Percentiles rank a stretch among this genome's conserved stretches.
These are phyloP conservation scores for Phellinidium pouzarii DNA, from an alignment of 1,284 basidiomycete species.

Conservation along the genomic window DNA sequence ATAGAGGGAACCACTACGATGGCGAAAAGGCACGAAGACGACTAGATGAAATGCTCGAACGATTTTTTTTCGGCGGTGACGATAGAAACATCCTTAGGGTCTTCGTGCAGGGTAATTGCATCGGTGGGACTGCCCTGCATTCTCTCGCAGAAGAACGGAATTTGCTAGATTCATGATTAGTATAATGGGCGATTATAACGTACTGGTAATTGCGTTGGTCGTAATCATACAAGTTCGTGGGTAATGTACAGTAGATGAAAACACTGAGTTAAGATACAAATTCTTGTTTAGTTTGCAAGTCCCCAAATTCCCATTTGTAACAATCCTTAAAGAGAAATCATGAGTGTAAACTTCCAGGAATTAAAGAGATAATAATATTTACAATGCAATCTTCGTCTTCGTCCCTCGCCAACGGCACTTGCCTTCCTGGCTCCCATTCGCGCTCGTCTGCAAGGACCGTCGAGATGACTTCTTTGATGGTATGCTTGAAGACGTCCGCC, in stretches of 20 bases:
- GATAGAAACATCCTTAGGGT: constrained; percentile 83
- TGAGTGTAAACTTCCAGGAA: background rate
- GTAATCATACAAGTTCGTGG: background rate
- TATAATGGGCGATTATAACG: background rate
- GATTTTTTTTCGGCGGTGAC: constrained; percentile 81
- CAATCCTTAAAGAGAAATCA: constrained; percentile 30
- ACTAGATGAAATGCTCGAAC: constrained; percentile 52
- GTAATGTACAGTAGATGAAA: constrained; percentile 1
- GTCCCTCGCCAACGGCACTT: constrained; percentile 24
- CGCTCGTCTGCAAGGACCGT: constrained; percentile 71
- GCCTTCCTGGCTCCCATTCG: constrained; percentile 28
- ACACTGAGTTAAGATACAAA: background rate
- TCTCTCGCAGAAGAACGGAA: background rate
- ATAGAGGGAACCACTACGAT: constrained; percentile 20
- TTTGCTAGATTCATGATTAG: background rate
- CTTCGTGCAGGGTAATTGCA: constrained; percentile 74
- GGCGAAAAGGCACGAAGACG: constrained; percentile 29
- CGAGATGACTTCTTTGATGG: constrained; percentile 73
- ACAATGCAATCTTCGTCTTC: constrained; percentile 37
- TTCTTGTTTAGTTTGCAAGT: constrained; percentile 26
- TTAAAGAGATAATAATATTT: constrained; percentile 16
- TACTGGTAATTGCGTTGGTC: background rate
- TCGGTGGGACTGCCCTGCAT: constrained; percentile 51
- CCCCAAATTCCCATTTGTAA: constrained; percentile 37
- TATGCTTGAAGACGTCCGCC: constrained; percentile 73